phyloP scores from a whole-genome alignment of 495 filamentous ascomycete species.

The Hamigera avellanea region DNA sequence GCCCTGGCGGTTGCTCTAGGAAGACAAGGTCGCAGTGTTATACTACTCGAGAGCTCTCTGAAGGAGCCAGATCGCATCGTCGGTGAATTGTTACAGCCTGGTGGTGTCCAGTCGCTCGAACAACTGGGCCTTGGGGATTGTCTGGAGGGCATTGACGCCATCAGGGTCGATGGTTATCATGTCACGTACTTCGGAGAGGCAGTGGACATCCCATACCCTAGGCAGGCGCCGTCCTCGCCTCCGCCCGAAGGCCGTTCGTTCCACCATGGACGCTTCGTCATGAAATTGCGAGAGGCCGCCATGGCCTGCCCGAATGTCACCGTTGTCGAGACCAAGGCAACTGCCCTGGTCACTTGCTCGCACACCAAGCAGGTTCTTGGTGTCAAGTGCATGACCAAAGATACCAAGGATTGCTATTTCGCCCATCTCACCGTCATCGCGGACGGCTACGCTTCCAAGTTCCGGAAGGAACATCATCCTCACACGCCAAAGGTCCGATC shows the following conservation, averaged over 20 bases:
- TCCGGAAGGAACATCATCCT: conserved; percentile 70
- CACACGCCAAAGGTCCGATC: conserved; percentile 56
- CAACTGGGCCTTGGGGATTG: conserved; percentile 71
- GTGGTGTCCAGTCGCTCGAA: conserved; percentile 71
- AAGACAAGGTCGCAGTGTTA: conserved; percentile 80
- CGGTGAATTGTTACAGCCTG: conserved; percentile 88
- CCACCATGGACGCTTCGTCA: conserved; percentile 78
- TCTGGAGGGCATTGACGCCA: conserved; percentile 80
- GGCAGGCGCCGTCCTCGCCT: conserved; percentile 15
- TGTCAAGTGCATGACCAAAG: conserved; percentile 53
- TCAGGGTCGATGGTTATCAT: conserved; percentile 74
- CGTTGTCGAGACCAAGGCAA: conserved; percentile 62
- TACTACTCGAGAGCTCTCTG: conserved; percentile 79
- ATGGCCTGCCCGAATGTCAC: conserved; percentile 56
- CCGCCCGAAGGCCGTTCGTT: conserved; percentile 58
- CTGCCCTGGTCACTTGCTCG: conserved; percentile 45
- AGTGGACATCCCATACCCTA: conserved; percentile 67
- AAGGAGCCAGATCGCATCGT: conserved; percentile 96
- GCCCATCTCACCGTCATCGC: conserved; percentile 77
- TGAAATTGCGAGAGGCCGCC: conserved; percentile 58
- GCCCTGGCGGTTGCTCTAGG: conserved; percentile 77
- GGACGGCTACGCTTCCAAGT: conserved; percentile 89
- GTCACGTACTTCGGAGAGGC: conserved; percentile 70
- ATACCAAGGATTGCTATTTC: conserved; percentile 65
- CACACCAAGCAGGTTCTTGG: conserved; percentile 57